Conservation (phyloP, 352 stramenopile species). For the Globisporangium mamillatum region DNA sequence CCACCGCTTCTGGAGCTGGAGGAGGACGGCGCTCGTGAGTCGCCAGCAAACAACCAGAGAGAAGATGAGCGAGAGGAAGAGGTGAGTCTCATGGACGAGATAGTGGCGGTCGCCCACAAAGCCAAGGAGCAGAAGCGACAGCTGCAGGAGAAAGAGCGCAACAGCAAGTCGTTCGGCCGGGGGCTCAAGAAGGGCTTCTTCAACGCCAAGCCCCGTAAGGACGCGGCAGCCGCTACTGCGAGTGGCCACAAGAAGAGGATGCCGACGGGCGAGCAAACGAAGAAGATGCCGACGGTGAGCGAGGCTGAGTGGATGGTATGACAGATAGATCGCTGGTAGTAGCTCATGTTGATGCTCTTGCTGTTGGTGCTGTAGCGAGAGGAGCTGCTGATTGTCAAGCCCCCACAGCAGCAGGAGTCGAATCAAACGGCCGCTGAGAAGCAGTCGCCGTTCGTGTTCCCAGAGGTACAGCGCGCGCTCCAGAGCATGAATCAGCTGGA, state of each 20-base stretch:
- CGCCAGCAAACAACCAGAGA: conserved; percentile 28
- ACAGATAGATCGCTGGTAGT: not conserved
- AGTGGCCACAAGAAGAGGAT: not conserved
- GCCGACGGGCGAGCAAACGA: conserved; percentile 14
- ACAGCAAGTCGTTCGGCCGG: conserved; percentile 46
- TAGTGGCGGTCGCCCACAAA: conserved; percentile 47
- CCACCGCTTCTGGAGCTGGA: conserved; percentile 44
- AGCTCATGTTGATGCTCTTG: not conserved
- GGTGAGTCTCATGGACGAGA: conserved; percentile 73
- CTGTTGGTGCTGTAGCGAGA: conserved; percentile 27
- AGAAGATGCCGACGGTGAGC: conserved; percentile 11
- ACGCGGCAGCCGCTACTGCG: too few relatives aligned
- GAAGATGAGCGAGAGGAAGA: not conserved
- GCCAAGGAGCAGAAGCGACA: conserved; percentile 52
- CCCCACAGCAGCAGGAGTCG: not conserved
- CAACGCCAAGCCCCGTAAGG: conserved; percentile 15
- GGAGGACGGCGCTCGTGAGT: conserved; percentile 9
- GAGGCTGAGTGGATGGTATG: not conserved
- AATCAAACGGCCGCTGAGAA: not conserved
- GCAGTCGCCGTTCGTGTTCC: conserved; percentile 51
- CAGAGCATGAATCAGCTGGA: conserved; percentile 58
- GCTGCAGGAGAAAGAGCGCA: conserved; percentile 43
- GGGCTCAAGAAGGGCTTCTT: conserved; percentile 81
- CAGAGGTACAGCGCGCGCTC: conserved; percentile 71
- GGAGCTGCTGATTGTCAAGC: conserved; percentile 30